Percentiles rank a stretch among this genome's conserved stretches.
These are phyloP conservation scores for Eucalyptus marginata DNA, from an alignment of 345 rosid species.

Conservation along the genomic window DNA sequence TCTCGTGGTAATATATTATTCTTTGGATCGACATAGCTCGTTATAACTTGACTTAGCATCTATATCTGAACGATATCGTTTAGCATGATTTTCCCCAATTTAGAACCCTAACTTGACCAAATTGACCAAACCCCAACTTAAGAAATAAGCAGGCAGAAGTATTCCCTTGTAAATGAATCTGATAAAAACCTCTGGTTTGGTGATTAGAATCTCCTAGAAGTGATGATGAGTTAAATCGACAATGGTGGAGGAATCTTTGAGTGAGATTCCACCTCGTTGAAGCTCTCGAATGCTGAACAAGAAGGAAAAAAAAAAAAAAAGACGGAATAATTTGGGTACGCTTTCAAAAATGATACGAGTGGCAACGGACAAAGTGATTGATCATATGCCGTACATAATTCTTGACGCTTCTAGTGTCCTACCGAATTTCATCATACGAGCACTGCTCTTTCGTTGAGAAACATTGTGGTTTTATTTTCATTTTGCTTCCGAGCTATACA, in stretches of 20 bases:
- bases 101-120: neutral
- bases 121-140: neutral
- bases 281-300: neutral
- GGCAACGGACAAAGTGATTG: too few relatives aligned
- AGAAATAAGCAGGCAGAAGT: neutral
- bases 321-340: too few relatives aligned
- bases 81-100: neutral
- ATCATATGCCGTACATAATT: too few relatives aligned
- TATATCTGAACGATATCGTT: too few relatives aligned
- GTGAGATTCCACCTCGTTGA: neutral
- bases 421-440: too few relatives aligned
- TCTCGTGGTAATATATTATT: too few relatives aligned
- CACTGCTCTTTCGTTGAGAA: too few relatives aligned
- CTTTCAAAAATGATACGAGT: too few relatives aligned
- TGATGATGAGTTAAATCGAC: neutral
- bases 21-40: too few relatives aligned
- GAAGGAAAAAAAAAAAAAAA: too few relatives aligned
- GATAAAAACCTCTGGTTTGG: neutral
- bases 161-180: neutral
- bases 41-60: neutral
- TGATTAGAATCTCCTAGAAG: neutral
- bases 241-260: too few relatives aligned
- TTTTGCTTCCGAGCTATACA: neutral
- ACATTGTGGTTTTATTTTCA: neutral
- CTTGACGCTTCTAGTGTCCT: too few relatives aligned